phyloP scores from a whole-genome alignment of 2,329 filamentous ascomycete genomes.

The Phyllosticta paracitricarpa region DNA sequence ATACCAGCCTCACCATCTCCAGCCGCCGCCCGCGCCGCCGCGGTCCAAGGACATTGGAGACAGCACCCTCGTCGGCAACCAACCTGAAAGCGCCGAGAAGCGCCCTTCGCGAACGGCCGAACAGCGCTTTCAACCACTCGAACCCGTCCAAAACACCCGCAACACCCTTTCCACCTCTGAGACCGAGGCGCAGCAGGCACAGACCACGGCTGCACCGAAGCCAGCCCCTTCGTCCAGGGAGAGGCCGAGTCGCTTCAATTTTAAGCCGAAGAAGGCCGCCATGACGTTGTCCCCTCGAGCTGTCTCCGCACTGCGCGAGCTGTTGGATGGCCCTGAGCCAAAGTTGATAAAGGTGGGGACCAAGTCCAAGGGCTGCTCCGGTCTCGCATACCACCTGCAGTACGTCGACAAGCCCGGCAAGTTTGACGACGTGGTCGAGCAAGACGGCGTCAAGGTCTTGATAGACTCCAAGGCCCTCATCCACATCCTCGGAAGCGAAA shows the following conservation, averaged over 20 bases:
- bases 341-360: slow-evolving; percentile 93
- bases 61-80: slow-evolving; percentile 48
- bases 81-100: slow-evolving; percentile 39
- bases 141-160: neutral
- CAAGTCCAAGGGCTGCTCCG: slow-evolving; percentile 87
- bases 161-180: slow-evolving; percentile 45
- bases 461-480: slow-evolving; percentile 97
- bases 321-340: slow-evolving; percentile 77
- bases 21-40: slow-evolving; percentile 45
- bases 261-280: slow-evolving; percentile 78
- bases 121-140: slow-evolving; percentile 16
- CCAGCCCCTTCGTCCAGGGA: slow-evolving; percentile 25
- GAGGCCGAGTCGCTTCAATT: slow-evolving; percentile 53
- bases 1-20: slow-evolving; percentile 51
- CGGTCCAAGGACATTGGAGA: slow-evolving; percentile 50
- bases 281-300: slow-evolving; percentile 77
- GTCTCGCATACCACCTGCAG: slow-evolving; percentile 84
- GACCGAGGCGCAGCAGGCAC: slow-evolving; percentile 56
- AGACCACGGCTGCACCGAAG: slow-evolving; percentile 19
- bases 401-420: slow-evolving; percentile 83
- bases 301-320: slow-evolving; percentile 62
- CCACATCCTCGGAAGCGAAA: slow-evolving; percentile 96
- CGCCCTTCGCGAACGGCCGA: slow-evolving; percentile 33
- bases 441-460: slow-evolving; percentile 90
- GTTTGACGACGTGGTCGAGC: slow-evolving; percentile 88